Conservation (phyloP, 179 eudicot genomes). For the Heliamphora ciliata region DNA sequence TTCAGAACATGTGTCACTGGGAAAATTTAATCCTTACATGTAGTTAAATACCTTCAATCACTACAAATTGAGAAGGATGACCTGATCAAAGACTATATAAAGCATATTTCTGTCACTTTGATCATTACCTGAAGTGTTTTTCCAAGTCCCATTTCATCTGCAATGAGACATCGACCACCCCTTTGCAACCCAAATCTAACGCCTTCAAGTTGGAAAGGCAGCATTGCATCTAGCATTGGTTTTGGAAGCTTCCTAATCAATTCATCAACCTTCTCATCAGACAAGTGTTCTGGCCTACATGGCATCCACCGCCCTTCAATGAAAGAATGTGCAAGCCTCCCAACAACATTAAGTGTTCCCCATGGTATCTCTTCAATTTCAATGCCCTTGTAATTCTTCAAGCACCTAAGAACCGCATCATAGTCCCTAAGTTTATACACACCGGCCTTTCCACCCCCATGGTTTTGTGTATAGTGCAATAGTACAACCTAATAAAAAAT, state of each 20-base stretch:
- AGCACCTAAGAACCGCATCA: slow-evolving; percentile 59
- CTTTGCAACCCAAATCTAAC: slow-evolving; percentile 74
- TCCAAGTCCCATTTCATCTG: slow-evolving; percentile 99
- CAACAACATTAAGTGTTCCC: slow-evolving; percentile 72
- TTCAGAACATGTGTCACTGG: not conserved
- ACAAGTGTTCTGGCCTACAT: slow-evolving; percentile 84
- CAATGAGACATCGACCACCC: slow-evolving; percentile 96
- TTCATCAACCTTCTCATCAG: slow-evolving; percentile 76
- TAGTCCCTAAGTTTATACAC: slow-evolving; percentile 73
- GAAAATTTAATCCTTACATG: not conserved
- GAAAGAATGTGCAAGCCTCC: slow-evolving; percentile 55
- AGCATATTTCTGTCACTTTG: not conserved
- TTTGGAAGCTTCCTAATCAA: slow-evolving; percentile 55
- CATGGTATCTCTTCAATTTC: slow-evolving; percentile 88
- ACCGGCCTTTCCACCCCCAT: slow-evolving; percentile 68
- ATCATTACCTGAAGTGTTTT: slow-evolving; percentile 86
- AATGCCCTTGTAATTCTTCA: slow-evolving; percentile 56
- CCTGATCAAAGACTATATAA: slow-evolving; percentile 9
- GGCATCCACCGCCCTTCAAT: slow-evolving; percentile 64
- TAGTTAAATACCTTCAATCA: not conserved
- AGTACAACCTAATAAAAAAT: slow-evolving; percentile 42
- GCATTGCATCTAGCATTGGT: slow-evolving; percentile 43
- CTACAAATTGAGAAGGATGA: not conserved
- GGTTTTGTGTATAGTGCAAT: slow-evolving; percentile 73
- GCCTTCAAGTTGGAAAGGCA: slow-evolving; percentile 91